phyloP scores from a whole-genome alignment of 768 basidiomycete species.

The Termitomyces bulborhizus region DNA sequence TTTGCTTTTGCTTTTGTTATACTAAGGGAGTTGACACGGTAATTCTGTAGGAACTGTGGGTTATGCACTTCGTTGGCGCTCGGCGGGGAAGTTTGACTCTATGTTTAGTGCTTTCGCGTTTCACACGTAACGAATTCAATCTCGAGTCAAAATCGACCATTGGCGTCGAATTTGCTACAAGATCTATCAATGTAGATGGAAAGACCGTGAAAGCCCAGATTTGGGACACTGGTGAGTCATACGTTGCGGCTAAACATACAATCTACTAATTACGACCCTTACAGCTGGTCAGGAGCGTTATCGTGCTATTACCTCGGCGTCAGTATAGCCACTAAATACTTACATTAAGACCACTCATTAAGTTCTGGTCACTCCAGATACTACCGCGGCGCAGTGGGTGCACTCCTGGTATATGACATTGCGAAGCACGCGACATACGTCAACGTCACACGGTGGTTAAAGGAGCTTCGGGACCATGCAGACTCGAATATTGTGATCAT shows the following conservation, averaged over 20 bases:
- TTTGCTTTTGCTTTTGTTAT: constrained; percentile 22
- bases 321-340: constrained; percentile 22
- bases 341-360: neutral
- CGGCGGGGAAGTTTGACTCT: constrained; percentile 8
- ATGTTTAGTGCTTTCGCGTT: constrained; percentile 89
- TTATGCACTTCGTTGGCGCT: constrained; percentile 9
- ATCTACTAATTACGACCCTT: constrained; percentile 3
- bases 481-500: constrained; percentile 92
- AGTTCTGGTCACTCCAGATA: constrained; percentile 47
- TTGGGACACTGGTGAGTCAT: constrained; percentile 89
- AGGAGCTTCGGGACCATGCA: constrained; percentile 94
- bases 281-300: constrained; percentile 97
- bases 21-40: constrained; percentile 4
- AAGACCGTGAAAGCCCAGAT: constrained; percentile 99
- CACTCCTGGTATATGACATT: constrained; percentile 91
- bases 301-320: constrained; percentile 97
- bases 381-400: constrained; percentile 95
- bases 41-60: constrained; percentile 54
- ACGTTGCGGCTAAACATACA: neutral
- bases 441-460: constrained; percentile 93
- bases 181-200: constrained; percentile 90
- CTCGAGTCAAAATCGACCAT: constrained; percentile 99
- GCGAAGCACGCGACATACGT: constrained; percentile 92
- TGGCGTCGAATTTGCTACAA: constrained; percentile 97
- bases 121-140: constrained; percentile 99